phyloP scores from a whole-genome alignment of 2,329 filamentous ascomycete species.

The Cryphonectria japonica region DNA sequence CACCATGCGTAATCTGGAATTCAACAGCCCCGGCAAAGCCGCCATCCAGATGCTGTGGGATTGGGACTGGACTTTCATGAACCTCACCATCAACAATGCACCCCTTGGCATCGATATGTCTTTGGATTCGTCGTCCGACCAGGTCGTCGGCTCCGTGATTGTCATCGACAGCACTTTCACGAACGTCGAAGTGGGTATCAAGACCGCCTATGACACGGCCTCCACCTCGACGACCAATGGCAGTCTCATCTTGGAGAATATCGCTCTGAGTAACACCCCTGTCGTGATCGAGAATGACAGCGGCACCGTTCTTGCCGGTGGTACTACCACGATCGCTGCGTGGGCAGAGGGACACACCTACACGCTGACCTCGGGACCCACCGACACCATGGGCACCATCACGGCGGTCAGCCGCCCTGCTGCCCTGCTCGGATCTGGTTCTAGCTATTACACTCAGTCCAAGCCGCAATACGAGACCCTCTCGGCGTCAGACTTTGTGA shows the following conservation, averaged over 20 bases:
- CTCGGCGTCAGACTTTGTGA: conserved; percentile 61
- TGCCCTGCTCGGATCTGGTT: conserved; percentile 52
- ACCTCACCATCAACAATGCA: conserved; percentile 62
- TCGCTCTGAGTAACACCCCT: conserved; percentile 43
- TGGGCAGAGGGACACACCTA: conserved; percentile 74
- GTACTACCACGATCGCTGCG: conserved; percentile 54
- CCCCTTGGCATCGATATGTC: conserved; percentile 64
- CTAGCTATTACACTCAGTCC: conserved; percentile 62
- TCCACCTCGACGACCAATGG: conserved; percentile 52
- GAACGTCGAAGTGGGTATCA: conserved; percentile 66
- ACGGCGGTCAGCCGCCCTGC: conserved; percentile 53
- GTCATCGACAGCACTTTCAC: conserved; percentile 71
- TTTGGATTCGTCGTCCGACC: conserved; percentile 49
- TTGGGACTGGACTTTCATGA: conserved; percentile 73
- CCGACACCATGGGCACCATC: conserved; percentile 52
- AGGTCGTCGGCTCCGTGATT: conserved; percentile 70
- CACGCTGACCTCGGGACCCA: conserved; percentile 43
- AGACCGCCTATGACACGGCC: conserved; percentile 58
- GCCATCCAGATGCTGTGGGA: conserved; percentile 64
- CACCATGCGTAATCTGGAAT: conserved; percentile 67
- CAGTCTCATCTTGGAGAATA: conserved; percentile 60
- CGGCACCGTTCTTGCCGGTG: conserved; percentile 59
- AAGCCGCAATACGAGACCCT: conserved; percentile 73
- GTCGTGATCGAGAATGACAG: conserved; percentile 45
- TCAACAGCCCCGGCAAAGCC: conserved; percentile 56